Conservation (phyloP, 2,329 filamentous ascomycete species). For the Colletotrichum viniferum region DNA sequence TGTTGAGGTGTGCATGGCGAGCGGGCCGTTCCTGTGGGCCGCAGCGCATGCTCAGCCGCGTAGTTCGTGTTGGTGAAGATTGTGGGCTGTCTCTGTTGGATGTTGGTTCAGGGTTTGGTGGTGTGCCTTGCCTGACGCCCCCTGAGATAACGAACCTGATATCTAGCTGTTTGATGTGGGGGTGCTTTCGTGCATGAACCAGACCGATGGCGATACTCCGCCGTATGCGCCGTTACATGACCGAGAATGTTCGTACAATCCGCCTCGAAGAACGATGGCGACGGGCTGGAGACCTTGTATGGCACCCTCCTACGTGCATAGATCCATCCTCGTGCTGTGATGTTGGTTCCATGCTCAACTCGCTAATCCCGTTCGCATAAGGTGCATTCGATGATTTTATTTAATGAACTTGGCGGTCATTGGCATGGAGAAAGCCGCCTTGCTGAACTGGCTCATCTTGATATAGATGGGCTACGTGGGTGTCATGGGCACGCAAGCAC, state of each 20-base stretch:
- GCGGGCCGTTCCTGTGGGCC: not conserved
- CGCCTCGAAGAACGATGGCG: not conserved
- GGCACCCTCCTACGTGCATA: too few relatives aligned
- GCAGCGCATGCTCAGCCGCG: not conserved
- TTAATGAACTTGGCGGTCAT: fast-evolving
- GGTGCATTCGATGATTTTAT: not conserved
- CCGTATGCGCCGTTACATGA: too few relatives aligned
- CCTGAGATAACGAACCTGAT: not conserved
- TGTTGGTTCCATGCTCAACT: not conserved
- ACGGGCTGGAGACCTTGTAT: too few relatives aligned
- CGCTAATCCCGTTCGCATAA: not conserved
- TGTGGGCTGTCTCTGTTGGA: not conserved
- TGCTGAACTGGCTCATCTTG: not conserved
- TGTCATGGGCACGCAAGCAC: not conserved
- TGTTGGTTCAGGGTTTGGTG: not conserved
- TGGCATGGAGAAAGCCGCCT: not conserved
- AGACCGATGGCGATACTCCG: not conserved
- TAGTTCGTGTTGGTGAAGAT: not conserved
- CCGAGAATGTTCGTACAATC: not conserved
- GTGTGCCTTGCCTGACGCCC: not conserved
- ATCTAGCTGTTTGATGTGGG: not conserved
- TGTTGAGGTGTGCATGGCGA: not conserved
- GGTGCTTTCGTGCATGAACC: not conserved
- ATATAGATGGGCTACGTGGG: not conserved
- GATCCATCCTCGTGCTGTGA: too few relatives aligned